A percentile compares a stretch with the other conserved stretches of the same genome.
Conservation (phyloP, 495 filamentous ascomycete species). For the Aspergillus bertholletiae region DNA sequence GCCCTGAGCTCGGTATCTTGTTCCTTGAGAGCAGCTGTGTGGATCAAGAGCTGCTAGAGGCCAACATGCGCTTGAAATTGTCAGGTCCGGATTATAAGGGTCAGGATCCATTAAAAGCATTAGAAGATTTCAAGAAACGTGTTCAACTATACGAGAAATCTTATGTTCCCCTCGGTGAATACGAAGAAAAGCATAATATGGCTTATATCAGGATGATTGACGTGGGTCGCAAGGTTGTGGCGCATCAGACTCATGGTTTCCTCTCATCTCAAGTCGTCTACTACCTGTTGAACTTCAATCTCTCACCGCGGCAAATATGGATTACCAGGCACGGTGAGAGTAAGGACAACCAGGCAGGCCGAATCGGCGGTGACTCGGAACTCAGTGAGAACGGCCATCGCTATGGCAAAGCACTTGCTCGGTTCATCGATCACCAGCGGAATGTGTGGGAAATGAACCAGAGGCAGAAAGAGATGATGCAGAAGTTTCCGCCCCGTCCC, state of each 20-base stretch:
- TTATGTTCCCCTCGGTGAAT: conserved; percentile 86
- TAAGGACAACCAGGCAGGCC: conserved; percentile 71
- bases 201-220: conserved; percentile 97
- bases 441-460: conserved; percentile 75
- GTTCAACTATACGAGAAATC: conserved; percentile 91
- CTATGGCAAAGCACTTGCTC: conserved; percentile 70
- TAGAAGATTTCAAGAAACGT: conserved; percentile 89
- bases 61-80: conserved; percentile 98
- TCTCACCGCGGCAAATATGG: conserved; percentile 95
- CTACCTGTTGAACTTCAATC: conserved; percentile 93
- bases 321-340: conserved; percentile 93
- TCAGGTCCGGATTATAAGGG: conserved; percentile 93
- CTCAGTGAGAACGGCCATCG: conserved; percentile 69
- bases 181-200: conserved; percentile 84
- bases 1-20: conserved; percentile 79
- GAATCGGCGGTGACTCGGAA: conserved; percentile 81
- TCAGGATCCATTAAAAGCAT: conserved; percentile 77
- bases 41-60: conserved; percentile 76
- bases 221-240: conserved; percentile 88
- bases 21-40: conserved; percentile 94
- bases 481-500: conserved; percentile 74
- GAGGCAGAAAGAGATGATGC: conserved; percentile 62
- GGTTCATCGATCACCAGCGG: conserved; percentile 73
- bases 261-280: conserved; percentile 85
- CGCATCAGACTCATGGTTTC: conserved; percentile 87